Base-by-base conservation (phyloP, 1,284 basidiomycete species). In the Lignosus rhinocerotis region DNA sequence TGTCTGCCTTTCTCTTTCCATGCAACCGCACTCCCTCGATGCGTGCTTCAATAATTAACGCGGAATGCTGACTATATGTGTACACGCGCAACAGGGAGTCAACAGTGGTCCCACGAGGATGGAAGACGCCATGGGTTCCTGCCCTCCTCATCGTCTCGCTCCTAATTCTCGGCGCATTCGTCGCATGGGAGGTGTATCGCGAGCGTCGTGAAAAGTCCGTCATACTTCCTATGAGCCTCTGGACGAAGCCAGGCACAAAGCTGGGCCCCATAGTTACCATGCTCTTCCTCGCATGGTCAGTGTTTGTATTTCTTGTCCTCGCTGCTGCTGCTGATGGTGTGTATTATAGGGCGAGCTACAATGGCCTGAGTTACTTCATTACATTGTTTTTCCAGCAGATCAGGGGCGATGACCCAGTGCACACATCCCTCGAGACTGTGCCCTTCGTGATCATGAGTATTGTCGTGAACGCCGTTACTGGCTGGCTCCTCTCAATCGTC, bases 221-320 rank as follows among this genome's bases (percentile, higher is more conserved):
- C 21, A 63, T 76, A 21, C 62, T 76, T 47, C 74, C 74, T n/a
- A 67, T 70, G 51, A 71, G 67, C 60, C 72, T 76, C 45, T 76
- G 74, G 74, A 63, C 63, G 9, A 66, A 70, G 50, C 70, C 72
- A 4, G 67, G 66, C 17, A 66, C 70, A n/a, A 70, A 70, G 61
- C 69, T 75, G 69, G 65, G 66, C 8, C 64, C 68, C 16, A 59
- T 74, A 31, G 65, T 75, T 36, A 54, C 62, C 3, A 56, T 75
- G 31, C 69, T 72, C 21, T 72, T 75, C 60, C 72, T 75, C 51
- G 71, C 66, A 21, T 75, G 73, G 75, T 75, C 63, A 46, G 64
- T 42, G 64, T 14, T 44, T n/a, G 16, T 25, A 25, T 30, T 25
- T n/a, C 19, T 38, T 19, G 6, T 34, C 11, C 10, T 6, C 16